Evolutionary conservation across 1,139 yeast species (phyloP), one percentile per base, ranked within the genome.

Genomic region (Suhomyces taliae): DNA sequence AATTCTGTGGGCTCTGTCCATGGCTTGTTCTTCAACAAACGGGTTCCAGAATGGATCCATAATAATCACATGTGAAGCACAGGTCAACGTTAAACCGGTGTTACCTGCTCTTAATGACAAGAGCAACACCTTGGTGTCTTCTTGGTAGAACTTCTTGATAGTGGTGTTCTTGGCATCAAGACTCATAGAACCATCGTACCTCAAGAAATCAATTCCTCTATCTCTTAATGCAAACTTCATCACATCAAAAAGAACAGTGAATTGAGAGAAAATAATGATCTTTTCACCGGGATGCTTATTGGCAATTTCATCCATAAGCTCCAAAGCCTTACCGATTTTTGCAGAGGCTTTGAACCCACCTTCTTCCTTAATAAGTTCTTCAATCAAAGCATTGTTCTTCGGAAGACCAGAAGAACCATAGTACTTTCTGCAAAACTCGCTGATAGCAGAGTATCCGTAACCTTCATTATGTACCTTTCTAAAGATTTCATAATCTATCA

Each of bases 41-140:
- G 97, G 98, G 61, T 91, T 91, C 98, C 98, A 91, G 62, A 90
- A 91, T 12, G 97, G 97, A 63, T 91, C 98, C 74, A 89, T 79
- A 10, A 91, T 79, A 43, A 91, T 81, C 9, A 91, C 95, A 63
- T 90, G 97, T 37, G 90, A 87, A 0, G 98, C 98, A 69, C 95
- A 88, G 0, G 97, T 91, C 53, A 91, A 74, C 0, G 97, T 91
- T 52, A 91, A 74, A 7, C 98, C 98, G 11, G 90, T 93, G 62
- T 89, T 90, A 57, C 98, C 98, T 1, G 97, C 96, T 60, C 85
- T 85, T 60, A 91, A 76, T 0, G 96, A 88, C 27, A 90, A 76
- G 43, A 91, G 70, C 61, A 91, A 66, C 9, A 91, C 78, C 32
- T 73, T 67, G 2, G 67, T 64, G 1, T 76, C 68, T 38, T 81